These are phyloP conservation scores for Ceratocystis destructans DNA, from an alignment of 2,329 filamentous ascomycete genomes.

Conservation along the genomic window DNA sequence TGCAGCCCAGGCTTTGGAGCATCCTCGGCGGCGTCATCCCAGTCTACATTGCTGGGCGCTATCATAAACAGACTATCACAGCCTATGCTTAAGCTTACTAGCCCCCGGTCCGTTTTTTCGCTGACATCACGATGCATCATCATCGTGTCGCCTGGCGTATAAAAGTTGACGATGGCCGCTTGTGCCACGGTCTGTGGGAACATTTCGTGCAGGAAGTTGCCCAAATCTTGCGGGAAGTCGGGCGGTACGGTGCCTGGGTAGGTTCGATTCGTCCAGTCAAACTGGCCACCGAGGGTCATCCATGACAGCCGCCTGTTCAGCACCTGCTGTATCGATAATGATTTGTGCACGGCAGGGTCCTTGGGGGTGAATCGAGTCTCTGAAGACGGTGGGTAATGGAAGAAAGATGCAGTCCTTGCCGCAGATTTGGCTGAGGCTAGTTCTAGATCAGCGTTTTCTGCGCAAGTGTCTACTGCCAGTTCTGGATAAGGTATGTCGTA, in stretches of 20 bases:
- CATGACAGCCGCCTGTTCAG: slow-evolving; percentile 75
- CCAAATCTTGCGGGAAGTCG: slow-evolving; percentile 60
- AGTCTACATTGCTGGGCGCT: slow-evolving; percentile 42
- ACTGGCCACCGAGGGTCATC: slow-evolving; percentile 89
- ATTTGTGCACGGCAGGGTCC: slow-evolving; percentile 58
- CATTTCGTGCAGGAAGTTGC: slow-evolving; percentile 48
- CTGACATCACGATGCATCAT: slow-evolving; percentile 90
- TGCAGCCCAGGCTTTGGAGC: slow-evolving; percentile 11
- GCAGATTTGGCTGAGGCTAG: slow-evolving; percentile 21
- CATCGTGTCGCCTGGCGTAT: slow-evolving; percentile 78
- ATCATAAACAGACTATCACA: slow-evolving; percentile 85
- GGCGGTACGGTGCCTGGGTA: slow-evolving; percentile 61
- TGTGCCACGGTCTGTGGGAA: slow-evolving; percentile 70
- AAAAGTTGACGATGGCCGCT: slow-evolving; percentile 89
- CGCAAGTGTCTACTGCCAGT: slow-evolving; percentile 21
- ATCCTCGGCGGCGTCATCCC: slow-evolving; percentile 14
- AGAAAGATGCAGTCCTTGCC: slow-evolving; percentile 35
- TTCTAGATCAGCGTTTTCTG: slow-evolving; percentile 20
- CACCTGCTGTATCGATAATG: slow-evolving; percentile 54
- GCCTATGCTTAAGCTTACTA: slow-evolving; percentile 77
- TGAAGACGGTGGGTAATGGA: slow-evolving; percentile 35
- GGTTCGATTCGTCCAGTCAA: slow-evolving; percentile 81
- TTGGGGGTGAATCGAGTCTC: slow-evolving; percentile 51
- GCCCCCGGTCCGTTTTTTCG: slow-evolving; percentile 61
- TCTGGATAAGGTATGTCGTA: slow-evolving; percentile 51